Evolutionary conservation across 2,329 filamentous ascomycete species (phyloP), one percentile per base, ranked within the genome.

Genomic region (Aspergillus fumigatus): DNA sequence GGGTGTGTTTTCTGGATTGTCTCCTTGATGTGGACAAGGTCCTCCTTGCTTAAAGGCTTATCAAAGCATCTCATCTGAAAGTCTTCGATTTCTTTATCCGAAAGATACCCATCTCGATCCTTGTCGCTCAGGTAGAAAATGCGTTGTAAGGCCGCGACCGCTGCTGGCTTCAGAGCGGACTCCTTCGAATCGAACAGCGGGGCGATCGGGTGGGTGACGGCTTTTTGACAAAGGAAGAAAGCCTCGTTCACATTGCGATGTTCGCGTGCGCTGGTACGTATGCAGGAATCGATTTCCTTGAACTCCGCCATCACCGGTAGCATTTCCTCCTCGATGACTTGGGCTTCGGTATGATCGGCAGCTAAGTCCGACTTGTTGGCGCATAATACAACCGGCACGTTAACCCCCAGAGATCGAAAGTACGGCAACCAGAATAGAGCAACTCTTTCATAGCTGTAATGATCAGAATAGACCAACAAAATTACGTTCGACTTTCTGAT

Each of bases 341-440:
- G 90, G 0, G 90, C 83, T 8, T 90, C 91, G 57, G 82, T 89
- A 45, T 85, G 87, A 65, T 89, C 87, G 3, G 83, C 84, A 2
- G 86, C 84, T 53, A 97, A 80, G 67, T 99, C 94, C n/a, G 91
- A 90, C 75, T 99, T 99, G 80, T 97, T 97, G 69, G 94, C 92
- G 69, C 94, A 97, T 55, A 99, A 79, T 48, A 99, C 92, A 10
- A 99, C 94, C 0, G 94, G 94, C 23, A 99, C 92, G 71, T 99
- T 99, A 70, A 99, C 94, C n/a, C 94, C 94, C 41, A 99, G 84
- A 3, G 92, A 96, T 59, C 94, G 89, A 70, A 99, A 97, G 75
- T 97, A 95, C 10, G 94, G 94, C 84, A 99, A 89, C 94, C 94
- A 99, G 75, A 97, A 99, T 48, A 99, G 81, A 3, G 93, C 94